Evolutionary conservation across 1,284 basidiomycete genomes (phyloP).

Genomic region (Wallemia mellicola): DNA sequence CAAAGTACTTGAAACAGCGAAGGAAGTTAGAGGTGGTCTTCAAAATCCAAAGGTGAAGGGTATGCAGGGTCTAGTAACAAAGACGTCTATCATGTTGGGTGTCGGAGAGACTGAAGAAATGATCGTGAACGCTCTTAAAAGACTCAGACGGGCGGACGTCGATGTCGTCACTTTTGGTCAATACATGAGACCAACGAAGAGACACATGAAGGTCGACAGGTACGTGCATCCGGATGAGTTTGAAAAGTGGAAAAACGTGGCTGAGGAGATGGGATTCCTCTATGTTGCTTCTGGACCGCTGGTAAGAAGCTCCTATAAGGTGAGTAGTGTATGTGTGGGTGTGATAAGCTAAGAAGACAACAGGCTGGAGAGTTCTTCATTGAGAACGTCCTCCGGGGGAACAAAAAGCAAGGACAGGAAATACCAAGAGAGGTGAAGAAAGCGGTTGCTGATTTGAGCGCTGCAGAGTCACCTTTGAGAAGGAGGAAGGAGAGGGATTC

Average conservation of each 20-base stretch:
- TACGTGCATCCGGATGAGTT: slow-evolving; percentile 88
- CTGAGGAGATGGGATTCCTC: slow-evolving; percentile 78
- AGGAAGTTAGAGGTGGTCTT: slow-evolving; percentile 43
- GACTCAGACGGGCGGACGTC: slow-evolving; percentile 57
- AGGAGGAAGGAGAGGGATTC: background rate
- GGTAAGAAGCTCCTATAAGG: slow-evolving; percentile 91
- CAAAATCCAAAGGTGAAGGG: slow-evolving; percentile 54
- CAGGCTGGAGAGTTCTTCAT: slow-evolving; percentile 78
- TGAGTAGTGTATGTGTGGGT: slow-evolving; percentile 14
- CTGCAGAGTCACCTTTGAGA: background rate
- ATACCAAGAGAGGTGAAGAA: slow-evolving; percentile 11
- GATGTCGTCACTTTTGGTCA: slow-evolving; percentile 98
- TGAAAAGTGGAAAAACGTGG: slow-evolving; percentile 59
- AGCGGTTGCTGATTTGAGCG: slow-evolving; percentile 5
- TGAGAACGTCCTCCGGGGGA: slow-evolving; percentile 40
- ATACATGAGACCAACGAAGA: slow-evolving; percentile 97
- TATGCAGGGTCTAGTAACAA: slow-evolving; percentile 59
- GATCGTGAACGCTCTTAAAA: slow-evolving; percentile 49
- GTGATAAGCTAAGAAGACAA: background rate
- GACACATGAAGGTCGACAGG: slow-evolving; percentile 94
- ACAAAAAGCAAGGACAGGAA: too few species aligned
- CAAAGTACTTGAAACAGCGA: slow-evolving; percentile 49
- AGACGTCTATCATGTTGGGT: slow-evolving; percentile 97
- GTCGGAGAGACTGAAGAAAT: slow-evolving; percentile 74
- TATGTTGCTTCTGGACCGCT: slow-evolving; percentile 93